Evolutionary conservation across 1,284 basidiomycete species (phyloP).

Genomic region (Rhizoctonia solani): DNA sequence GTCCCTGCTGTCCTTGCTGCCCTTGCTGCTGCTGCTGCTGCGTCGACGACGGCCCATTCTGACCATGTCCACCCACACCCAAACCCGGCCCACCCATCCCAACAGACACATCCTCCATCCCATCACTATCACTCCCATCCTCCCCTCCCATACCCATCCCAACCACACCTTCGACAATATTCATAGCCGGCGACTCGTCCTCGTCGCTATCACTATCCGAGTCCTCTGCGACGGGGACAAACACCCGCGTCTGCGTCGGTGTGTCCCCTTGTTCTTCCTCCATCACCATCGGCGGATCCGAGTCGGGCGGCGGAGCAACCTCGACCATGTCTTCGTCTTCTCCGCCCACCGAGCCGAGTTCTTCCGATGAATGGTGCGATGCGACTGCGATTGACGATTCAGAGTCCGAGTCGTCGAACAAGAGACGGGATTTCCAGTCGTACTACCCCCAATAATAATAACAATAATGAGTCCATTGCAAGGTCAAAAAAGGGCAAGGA

Average conservation of each 20-base stretch:
- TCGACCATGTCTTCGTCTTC: slow-evolving; percentile 28
- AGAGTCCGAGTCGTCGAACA: slow-evolving; percentile 27
- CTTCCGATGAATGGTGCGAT: background rate
- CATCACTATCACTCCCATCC: slow-evolving; percentile 9
- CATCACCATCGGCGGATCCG: background rate
- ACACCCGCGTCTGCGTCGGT: slow-evolving; percentile 21
- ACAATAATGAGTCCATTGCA: background rate
- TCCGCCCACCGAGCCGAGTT: background rate
- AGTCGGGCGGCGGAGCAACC: slow-evolving; percentile 1
- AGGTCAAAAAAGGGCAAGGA: no score
- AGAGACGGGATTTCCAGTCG: slow-evolving; percentile 27
- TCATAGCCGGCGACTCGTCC: no score
- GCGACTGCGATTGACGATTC: background rate
- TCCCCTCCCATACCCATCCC: background rate
- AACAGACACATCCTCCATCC: slow-evolving; percentile 13
- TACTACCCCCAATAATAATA: background rate
- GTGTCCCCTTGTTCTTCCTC: slow-evolving; percentile 14
- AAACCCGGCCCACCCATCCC: background rate
- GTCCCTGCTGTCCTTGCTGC: no score
- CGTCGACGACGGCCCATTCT: no score
- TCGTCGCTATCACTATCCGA: slow-evolving; percentile 20
- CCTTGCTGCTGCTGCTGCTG: no score
- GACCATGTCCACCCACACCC: no score
- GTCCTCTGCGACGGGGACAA: slow-evolving; percentile 3
- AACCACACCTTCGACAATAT: no score